phyloP scores from a whole-genome alignment of 2,329 filamentous ascomycete species.

The Pseudocercospora fuligena region DNA sequence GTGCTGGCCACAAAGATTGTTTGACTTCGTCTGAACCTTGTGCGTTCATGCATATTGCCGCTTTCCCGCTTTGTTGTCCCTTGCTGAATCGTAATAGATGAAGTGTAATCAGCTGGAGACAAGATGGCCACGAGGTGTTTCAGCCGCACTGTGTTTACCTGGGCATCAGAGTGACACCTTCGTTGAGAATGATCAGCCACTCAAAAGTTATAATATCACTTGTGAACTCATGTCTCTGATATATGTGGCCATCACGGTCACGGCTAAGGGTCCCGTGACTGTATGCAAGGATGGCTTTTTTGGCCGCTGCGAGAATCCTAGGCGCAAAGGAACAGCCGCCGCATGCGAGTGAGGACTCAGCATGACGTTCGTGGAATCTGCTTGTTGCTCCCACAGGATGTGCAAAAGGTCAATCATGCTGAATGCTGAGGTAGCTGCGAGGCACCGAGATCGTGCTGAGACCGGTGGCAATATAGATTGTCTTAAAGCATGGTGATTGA shows the following conservation, averaged over 20 bases:
- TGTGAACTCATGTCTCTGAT: background rate
- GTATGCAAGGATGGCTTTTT: background rate
- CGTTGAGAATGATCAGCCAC: background rate
- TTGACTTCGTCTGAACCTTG: background rate
- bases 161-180: background rate
- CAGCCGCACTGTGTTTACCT: background rate
- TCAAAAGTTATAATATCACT: background rate
- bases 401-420: background rate
- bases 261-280: background rate
- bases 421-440: background rate
- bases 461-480: too few species aligned
- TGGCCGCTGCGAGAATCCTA: background rate
- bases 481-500: background rate
- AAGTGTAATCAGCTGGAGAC: background rate
- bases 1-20: background rate
- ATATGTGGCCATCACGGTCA: background rate
- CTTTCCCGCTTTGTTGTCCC: background rate
- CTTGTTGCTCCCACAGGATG: background rate
- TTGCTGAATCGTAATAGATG: background rate
- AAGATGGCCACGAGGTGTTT: background rate
- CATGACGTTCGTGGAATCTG: background rate
- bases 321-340: background rate
- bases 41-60: background rate
- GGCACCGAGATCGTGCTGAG: too few species aligned
- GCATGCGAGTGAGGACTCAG: background rate